These are phyloP conservation scores for Ustilaginoidea virens DNA, from an alignment of 2,329 filamentous ascomycete genomes.

Conservation along the genomic window DNA sequence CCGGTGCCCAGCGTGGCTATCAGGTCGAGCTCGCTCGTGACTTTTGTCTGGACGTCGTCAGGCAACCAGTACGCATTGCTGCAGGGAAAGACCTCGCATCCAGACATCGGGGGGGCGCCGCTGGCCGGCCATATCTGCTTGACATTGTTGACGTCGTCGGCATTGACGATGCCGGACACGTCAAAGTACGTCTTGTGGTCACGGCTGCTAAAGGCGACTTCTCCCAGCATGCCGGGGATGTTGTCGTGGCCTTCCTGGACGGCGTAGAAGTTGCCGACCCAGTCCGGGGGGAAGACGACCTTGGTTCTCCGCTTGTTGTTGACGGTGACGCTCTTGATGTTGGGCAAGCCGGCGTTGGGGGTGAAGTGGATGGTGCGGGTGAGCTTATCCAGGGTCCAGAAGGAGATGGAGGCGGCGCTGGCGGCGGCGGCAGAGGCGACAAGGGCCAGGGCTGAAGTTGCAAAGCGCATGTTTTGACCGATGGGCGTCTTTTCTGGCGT, in stretches of 20 bases:
- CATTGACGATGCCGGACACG: constrained; percentile 41
- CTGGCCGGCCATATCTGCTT: constrained; percentile 36
- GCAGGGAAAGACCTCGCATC: constrained; percentile 37
- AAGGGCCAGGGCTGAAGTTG: constrained; percentile 26
- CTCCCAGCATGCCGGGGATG: constrained; percentile 34
- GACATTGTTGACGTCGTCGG: constrained; percentile 32
- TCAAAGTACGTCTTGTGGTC: constrained; percentile 37
- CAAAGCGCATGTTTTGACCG: constrained; percentile 41
- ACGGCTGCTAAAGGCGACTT: constrained; percentile 34
- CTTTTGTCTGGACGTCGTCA: constrained; percentile 41
- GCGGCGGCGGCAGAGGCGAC: constrained; percentile 26
- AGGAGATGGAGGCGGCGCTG: constrained; percentile 36
- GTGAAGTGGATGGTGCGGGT: constrained; percentile 37
- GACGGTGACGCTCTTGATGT: constrained; percentile 24
- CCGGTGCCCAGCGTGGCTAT: constrained; percentile 33
- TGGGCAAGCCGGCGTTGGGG: constrained; percentile 20
- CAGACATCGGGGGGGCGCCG: constrained; percentile 25
- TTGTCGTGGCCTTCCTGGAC: constrained; percentile 26
- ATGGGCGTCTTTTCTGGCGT: too few species aligned
- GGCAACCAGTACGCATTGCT: constrained; percentile 35
- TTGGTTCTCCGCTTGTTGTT: constrained; percentile 20
- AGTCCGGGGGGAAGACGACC: constrained; percentile 26
- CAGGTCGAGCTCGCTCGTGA: constrained; percentile 30
- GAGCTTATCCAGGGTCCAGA: constrained; percentile 39
- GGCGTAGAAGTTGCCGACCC: constrained; percentile 36